Conservation (phyloP, 1,284 basidiomycete species). For the Ceratobasidium sp. region DNA sequence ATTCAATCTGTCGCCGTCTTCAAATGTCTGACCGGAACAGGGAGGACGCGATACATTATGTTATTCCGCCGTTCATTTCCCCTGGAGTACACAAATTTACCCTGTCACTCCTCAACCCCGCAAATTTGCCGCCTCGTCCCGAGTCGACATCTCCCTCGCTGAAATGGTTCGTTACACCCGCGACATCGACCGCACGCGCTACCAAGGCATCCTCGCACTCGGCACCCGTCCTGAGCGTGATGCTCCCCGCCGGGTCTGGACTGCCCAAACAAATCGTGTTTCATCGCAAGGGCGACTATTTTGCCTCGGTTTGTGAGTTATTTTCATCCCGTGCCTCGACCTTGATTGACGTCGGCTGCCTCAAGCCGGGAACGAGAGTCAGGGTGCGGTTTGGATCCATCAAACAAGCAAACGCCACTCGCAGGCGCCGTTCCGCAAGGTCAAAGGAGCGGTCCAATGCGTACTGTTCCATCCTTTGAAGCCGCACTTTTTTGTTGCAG, state of each 20-base stretch:
- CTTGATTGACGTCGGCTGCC: neutral
- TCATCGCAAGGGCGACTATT: slow-evolving; percentile 96
- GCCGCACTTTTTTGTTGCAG: slow-evolving; percentile 97
- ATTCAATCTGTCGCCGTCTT: slow-evolving; percentile 20
- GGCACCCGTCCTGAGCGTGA: slow-evolving; percentile 61
- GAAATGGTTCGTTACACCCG: slow-evolving; percentile 62
- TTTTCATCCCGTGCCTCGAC: slow-evolving; percentile 5
- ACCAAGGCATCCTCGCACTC: slow-evolving; percentile 57
- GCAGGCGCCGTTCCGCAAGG: slow-evolving; percentile 96
- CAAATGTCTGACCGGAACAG: slow-evolving; percentile 51
- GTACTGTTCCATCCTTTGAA: slow-evolving; percentile 94
- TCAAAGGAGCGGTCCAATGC: slow-evolving; percentile 88
- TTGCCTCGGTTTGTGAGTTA: slow-evolving; percentile 85
- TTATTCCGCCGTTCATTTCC: slow-evolving; percentile 81
- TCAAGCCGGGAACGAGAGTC: slow-evolving; percentile 65
- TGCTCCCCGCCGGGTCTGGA: slow-evolving; percentile 69
- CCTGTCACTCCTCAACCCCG: slow-evolving; percentile 68
- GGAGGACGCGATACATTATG: slow-evolving; percentile 79
- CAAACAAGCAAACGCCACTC: slow-evolving; percentile 92
- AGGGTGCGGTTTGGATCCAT: slow-evolving; percentile 89
- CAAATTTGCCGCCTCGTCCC: slow-evolving; percentile 65
- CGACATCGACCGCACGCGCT: slow-evolving; percentile 49
- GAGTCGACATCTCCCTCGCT: slow-evolving; percentile 63
- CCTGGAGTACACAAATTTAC: slow-evolving; percentile 65
- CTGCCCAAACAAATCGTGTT: slow-evolving; percentile 86